Conservation (phyloP, 768 basidiomycete genomes). For the Tulasnella sp. region DNA sequence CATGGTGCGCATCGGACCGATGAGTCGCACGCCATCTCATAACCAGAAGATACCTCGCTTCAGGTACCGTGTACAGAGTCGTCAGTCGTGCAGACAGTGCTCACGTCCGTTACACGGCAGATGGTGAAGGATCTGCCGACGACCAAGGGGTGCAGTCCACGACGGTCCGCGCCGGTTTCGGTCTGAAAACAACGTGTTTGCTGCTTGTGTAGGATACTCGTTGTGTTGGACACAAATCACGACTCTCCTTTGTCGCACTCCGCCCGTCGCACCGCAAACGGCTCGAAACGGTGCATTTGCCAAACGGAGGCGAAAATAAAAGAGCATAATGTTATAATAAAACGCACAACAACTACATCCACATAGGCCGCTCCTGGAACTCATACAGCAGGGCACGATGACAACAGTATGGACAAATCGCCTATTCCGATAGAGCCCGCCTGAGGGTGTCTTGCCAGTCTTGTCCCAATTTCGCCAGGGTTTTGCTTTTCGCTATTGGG, state of each 20-base stretch:
- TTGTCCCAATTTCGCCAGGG: conserved; percentile 64
- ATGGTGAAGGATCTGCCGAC: background rate
- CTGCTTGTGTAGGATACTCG: too few species aligned
- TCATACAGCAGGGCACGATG: background rate
- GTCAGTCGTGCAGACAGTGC: background rate
- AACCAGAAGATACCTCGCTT: background rate
- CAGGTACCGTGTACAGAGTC: background rate
- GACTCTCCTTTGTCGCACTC: background rate
- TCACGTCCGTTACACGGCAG: too few species aligned
- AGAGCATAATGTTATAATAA: background rate
- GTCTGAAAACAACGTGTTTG: background rate
- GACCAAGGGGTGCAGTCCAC: background rate
- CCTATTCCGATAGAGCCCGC: conserved; percentile 9
- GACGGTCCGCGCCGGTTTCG: background rate
- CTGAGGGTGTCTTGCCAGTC: conserved; percentile 77
- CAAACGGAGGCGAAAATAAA: background rate
- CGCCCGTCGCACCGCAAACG: background rate
- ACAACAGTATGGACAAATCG: background rate
- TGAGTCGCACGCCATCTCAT: background rate
- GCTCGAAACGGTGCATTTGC: background rate
- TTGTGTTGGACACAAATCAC: background rate
- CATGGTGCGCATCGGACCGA: background rate
- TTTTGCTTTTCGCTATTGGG: conserved; percentile 63
- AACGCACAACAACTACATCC: conserved; percentile 4
- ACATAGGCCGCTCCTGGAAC: background rate